Conservation (phyloP, 345 rosid genomes). For the Clausena lansium region DNA sequence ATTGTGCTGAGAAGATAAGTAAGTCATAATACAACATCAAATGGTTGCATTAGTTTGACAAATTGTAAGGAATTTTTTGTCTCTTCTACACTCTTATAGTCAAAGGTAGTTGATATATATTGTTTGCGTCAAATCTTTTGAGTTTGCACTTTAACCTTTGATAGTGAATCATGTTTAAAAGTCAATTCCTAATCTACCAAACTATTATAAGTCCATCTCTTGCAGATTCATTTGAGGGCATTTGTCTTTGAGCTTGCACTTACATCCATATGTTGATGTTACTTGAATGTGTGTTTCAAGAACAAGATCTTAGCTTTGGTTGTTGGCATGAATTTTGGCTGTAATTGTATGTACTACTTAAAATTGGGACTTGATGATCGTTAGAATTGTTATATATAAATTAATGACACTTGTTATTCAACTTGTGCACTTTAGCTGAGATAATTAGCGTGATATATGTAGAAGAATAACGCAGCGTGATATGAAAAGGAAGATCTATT, state of each 20-base stretch:
- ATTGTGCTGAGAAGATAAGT: background rate
- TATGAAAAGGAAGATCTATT: background rate
- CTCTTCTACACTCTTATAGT: background rate
- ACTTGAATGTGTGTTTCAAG: background rate
- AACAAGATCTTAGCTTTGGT: background rate
- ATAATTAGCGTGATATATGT: background rate
- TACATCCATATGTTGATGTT: background rate
- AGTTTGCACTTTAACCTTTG: background rate
- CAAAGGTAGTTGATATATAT: constrained; percentile 23
- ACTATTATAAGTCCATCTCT: background rate
- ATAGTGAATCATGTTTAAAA: background rate
- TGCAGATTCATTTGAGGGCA: background rate
- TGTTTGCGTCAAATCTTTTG: background rate
- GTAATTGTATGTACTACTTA: background rate
- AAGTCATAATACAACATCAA: background rate
- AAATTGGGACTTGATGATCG: background rate
- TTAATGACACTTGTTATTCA: background rate
- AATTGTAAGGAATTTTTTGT: background rate
- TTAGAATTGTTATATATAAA: background rate
- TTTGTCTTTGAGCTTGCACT: no score
- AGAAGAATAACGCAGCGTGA: background rate
- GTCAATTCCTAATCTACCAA: constrained; percentile 17
- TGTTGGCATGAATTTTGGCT: background rate
- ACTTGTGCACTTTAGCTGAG: background rate
- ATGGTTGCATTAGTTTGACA: background rate